Evolutionary conservation across 1,284 basidiomycete genomes (phyloP), one percentile per base, ranked within the genome.

Genomic region (Peniophora sp.): DNA sequence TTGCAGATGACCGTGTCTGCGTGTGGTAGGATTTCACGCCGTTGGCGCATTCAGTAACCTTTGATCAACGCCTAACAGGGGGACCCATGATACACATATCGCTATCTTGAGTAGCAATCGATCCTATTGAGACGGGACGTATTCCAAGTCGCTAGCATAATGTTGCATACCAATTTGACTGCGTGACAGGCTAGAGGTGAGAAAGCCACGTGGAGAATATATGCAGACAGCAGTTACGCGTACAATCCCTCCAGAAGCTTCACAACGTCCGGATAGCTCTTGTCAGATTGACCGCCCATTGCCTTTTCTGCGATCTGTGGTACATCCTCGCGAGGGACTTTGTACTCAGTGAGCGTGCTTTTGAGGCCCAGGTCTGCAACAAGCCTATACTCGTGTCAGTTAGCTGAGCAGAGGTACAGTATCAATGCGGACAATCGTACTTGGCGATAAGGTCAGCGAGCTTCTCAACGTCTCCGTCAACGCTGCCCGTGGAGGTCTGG

Each of bases 361-460:
- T 75, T 72, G 47, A 88, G 62, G 1, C 80, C 83, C 16, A 88
- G 71, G n/a, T 67, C 56, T 0, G 65, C 65, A 12, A 88, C 79
- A 35, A 86, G 71, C 46, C 79, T 52, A 48, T 53, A 14, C 36
- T 20, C 22, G 47, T 10, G 17, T 44, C 41, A 22, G 5, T 34
- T 9, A 24, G 17, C 32, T 12, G 5, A 36, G 41, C 27, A 39
- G 27, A 34, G 47, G 3, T n/a, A 22, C 1, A 17, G 24, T 32
- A 45, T 39, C 39, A 44, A 35, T 38, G 43, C 36, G 23, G 11
- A 10, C 9, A 45, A 19, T 66, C 78, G 50, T 58, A 85, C 83
- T 69, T 63, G 19, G 75, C 67, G 50, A 89, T 83, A 49, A 74
- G 65, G 5, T 60, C 63, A 2, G 82, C 75, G 20, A 89, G 65